Base-by-base conservation (phyloP, 2,329 filamentous ascomycete species). In the Trichophyton verrucosum region DNA sequence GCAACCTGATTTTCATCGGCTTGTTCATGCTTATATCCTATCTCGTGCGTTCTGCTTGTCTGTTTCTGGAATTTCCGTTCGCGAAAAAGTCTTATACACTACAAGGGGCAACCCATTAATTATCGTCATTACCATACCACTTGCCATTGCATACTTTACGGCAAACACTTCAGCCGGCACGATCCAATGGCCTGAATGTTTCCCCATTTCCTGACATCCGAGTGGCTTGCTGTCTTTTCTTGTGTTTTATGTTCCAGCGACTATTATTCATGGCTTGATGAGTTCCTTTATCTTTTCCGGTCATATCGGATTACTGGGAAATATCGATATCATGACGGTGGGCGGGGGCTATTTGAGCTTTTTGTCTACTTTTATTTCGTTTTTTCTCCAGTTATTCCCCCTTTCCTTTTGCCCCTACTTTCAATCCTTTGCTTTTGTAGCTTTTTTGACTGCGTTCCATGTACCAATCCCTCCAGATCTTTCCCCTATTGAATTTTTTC, bases 91-190 rank as follows among this genome's bases (percentile, higher is more conserved):
- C 60, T 47, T 49, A 60, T 72, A 72, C 67, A 73, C 60, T 71
- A 71, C 63, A 40, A 63, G 69, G 71, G 71, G 70, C 70, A 65
- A 71, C 69, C 71, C 69, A 64, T 63, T 72, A 72, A 53, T 53
- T 24, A 53, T 53, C 49, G 22, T 71, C 71, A 57, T 49, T 36
- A 63, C 61, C 60, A 60, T 65, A 63, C 33, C 11, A 38, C 64
- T 63, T 63, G 59, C 53, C 61, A 47, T 53, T 55, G 27, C 20
- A 60, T 59, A 20, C 27, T 6, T 20, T 33, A 9, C 22, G 49
- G 49, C 27, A 27, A 33, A 53, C 33, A 53, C n/a, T 13, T 7
- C 24, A 3, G n/a, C 40, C 27, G 49, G 33, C 40, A 22, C 6
- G 38, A 40, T 55, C 24, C 33, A 6, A 59, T 60, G 40, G 42